phyloP scores from a whole-genome alignment of 2,329 filamentous ascomycete genomes.

The Epichloe coenophiala region DNA sequence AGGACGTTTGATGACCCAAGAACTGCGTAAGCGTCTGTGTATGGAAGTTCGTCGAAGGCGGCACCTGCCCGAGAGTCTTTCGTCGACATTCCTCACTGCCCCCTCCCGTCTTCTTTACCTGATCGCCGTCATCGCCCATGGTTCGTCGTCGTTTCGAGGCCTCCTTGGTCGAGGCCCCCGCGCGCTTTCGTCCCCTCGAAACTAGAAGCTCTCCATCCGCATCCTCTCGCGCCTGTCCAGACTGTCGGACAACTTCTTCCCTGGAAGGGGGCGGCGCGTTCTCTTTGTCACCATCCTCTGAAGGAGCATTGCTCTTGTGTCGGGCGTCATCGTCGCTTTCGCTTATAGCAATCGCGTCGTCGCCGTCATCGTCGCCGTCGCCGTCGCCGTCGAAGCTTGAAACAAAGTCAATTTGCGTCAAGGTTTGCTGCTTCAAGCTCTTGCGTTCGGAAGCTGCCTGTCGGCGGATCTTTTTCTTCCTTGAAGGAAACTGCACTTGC shows the following conservation, averaged over 20 bases:
- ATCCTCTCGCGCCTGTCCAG: not conserved
- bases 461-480: conserved; percentile 21
- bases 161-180: not conserved
- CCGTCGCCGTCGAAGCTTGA: conserved; percentile 21
- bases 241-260: not conserved
- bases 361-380: conserved; percentile 16
- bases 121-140: conserved; percentile 3
- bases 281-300: conserved; percentile 6
- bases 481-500: conserved; percentile 25
- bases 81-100: conserved; percentile 10
- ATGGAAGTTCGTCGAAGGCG: conserved; percentile 20
- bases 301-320: not conserved
- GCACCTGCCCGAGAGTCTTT: conserved; percentile 19
- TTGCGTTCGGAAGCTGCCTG: conserved; percentile 17
- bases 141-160: conserved; percentile 1
- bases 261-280: conserved; percentile 3
- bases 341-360: conserved; percentile 12
- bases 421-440: conserved; percentile 25
- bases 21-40: conserved; percentile 31
- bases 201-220: conserved; percentile 12
- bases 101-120: not conserved
- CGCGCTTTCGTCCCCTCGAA: conserved; percentile 13
- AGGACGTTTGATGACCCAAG: conserved; percentile 13
- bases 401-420: conserved; percentile 29
- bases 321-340: conserved; percentile 12